Evolutionary conservation across 169 alveolate genomes (phyloP).

Genomic region (Eimeria maxima): DNA sequence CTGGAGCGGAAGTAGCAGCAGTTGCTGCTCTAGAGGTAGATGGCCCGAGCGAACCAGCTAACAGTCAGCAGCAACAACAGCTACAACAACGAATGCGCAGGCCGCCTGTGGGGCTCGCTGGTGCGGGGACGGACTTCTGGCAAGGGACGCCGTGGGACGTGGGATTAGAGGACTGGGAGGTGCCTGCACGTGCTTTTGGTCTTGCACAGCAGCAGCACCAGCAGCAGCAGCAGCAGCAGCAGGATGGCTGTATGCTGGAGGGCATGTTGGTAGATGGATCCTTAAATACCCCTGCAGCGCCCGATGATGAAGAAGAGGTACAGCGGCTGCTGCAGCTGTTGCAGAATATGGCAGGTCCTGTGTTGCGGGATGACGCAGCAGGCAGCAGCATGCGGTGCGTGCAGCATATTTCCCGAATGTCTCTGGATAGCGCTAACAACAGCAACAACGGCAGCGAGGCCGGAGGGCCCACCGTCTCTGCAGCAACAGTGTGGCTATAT

Average conservation of each 20-base stretch:
- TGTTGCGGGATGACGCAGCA: constrained; percentile 72
- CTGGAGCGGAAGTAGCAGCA: constrained; percentile 46
- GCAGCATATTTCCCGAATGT: constrained; percentile 72
- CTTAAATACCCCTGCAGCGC: constrained; percentile 1
- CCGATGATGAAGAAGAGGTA: constrained; percentile 71
- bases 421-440: constrained; percentile 11
- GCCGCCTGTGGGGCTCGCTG: constrained; percentile 43
- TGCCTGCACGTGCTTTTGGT: constrained; percentile 36
- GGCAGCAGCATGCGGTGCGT: constrained; percentile 79
- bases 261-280: constrained; percentile 18
- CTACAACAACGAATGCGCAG: constrained; percentile 41
- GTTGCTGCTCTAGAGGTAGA: constrained; percentile 38
- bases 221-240: constrained; percentile 71
- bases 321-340: constrained; percentile 74
- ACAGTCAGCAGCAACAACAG: constrained; percentile 34
- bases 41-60: constrained; percentile 18
- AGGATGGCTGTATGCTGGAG: constrained; percentile 45
- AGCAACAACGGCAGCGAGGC: constrained; percentile 54
- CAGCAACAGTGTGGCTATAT: constrained; percentile 74
- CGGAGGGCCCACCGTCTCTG: constrained; percentile 45
- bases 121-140: constrained; percentile 73
- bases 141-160: constrained; percentile 81
- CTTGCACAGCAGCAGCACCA: constrained; percentile 20
- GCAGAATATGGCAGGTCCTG: constrained; percentile 60
- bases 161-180: constrained; percentile 80